Base-by-base conservation (phyloP, 2,329 filamentous ascomycete species). In the Sphaerulina populicola region DNA sequence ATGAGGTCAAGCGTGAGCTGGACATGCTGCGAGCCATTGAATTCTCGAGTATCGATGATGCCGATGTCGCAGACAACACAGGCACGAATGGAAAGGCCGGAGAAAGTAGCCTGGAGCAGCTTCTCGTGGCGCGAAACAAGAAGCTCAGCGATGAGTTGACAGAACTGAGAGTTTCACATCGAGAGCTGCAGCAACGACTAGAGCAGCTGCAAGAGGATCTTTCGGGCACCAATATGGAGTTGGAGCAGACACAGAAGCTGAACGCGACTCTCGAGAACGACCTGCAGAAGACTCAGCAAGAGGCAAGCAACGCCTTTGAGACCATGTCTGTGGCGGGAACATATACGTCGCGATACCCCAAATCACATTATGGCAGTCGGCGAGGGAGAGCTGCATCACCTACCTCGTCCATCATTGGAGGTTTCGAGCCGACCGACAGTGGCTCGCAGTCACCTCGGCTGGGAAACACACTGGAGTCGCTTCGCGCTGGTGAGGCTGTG, bases 331-430 rank as follows among this genome's bases (percentile, higher is more conserved):
- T 96, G 37, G 90, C 91, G 2, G 91, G 90, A 37, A 97, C 91
- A 2, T 94, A 95, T 67, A 80, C 83, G 46, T 91, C 86, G 18
- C 81, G 86, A 44, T 86, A 89, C 63, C 83, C 86, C 2, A 82
- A 81, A 59, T 82, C 86, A 10, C 72, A 73, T 2, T 75, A 72
- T 52, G 64, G 64, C 36, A 72, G 80, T 14, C 79, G 86, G 44
- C 80, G 85, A 47, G 81, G 82, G 61, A 79, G 84, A 36, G 80
- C 84, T 37, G 80, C 85, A 12, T 97, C 93, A 2, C 94, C 93
- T 0, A 97, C 93, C 1, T 97, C 91, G 3, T 97, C 91, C 15
- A 97, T 98, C 62, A 97, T 98, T 62, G 96, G 90, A 54, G 93
- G 93, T n/a, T 89, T 96, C 65, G 87, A 94, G 63, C 83, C 86